Evolutionary conservation across 164 flowering plant species (phyloP), one percentile per base, ranked within the genome.

Genomic region (Kingdonia uniflora): DNA sequence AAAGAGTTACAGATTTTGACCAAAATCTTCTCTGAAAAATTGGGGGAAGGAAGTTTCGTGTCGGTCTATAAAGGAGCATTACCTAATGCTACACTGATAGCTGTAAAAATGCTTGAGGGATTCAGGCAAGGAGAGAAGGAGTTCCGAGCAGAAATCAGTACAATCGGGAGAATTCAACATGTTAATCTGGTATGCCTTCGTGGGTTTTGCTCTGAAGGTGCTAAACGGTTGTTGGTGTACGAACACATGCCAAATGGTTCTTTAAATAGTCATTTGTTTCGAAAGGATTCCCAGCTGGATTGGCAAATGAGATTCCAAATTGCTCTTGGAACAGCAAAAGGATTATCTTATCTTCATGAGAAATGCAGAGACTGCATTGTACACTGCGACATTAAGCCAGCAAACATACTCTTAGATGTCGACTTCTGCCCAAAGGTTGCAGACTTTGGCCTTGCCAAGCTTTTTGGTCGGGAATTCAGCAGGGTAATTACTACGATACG

Each of bases 11-110:
- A 63, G 44, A 58, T 22, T 39, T 74, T 73, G 4, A 78, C 82
- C 0, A 71, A 65, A 63, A 75, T 73, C 40, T 78, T 76, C 62
- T 73, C 76, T 0, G 70, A 75, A 20, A 75, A 67, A 55, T 50
- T 78, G 45, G 80, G 80, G 7, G 73, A 71, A 41, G 82, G 82
- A 48, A 74, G 78, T 12, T 75, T 78, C 46, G 76, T 76, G 78
- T 40, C 35, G 8, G 82, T 78, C 19, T 76, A 73, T 67, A 78
- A 75, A 45, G 80, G 80, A 25, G 54, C 54, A 2, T 46, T 78
- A 59, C 59, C 70, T 0, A 72, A 78, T 51, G 65, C 76, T 5
- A 35, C 67, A 51, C 61, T 56, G 24, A 47, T 79, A 38, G 84
- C 79, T 12, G 84, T 79, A 60, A 79, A 79, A 72, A 72, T 70